Evolutionary conservation across 768 basidiomycete species (phyloP).

Genomic region (Tulasnella sp.): DNA sequence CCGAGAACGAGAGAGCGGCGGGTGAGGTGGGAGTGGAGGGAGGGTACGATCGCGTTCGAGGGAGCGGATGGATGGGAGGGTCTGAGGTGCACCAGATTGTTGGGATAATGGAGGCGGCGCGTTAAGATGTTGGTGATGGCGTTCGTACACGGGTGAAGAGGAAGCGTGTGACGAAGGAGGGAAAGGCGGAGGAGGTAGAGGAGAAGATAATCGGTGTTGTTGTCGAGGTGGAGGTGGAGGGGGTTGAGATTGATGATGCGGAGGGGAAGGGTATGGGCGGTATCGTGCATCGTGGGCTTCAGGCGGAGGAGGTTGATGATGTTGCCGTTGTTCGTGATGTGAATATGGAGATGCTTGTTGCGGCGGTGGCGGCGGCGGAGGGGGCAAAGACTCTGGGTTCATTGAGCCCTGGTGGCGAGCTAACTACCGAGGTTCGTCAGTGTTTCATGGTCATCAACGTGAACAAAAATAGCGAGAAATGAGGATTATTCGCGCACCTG

Average conservation of each 20-base stretch:
- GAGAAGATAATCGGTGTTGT: conserved; percentile 3
- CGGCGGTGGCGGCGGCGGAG: too few species aligned
- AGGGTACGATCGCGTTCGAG: neutral
- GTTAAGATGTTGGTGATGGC: neutral
- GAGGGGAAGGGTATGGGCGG: neutral
- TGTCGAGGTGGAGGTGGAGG: neutral
- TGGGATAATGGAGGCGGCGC: neutral
- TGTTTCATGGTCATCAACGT: neutral
- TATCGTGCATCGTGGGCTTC: neutral
- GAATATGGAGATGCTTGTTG: too few species aligned
- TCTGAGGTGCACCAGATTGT: too few species aligned
- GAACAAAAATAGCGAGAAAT: neutral
- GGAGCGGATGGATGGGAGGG: neutral
- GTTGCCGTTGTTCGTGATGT: conserved; percentile 3
- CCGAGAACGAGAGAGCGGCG: too few species aligned
- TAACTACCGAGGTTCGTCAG: conserved; percentile 13
- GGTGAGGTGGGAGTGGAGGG: too few species aligned
- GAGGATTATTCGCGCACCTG: conserved; percentile 3
- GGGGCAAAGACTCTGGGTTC: neutral
- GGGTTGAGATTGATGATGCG: neutral
- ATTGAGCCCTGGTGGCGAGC: conserved; percentile 2
- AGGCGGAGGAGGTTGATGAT: neutral
- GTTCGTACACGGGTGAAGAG: neutral
- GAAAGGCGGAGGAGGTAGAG: neutral
- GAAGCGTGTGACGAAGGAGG: neutral